A percentile compares a stretch with the other conserved stretches of the same genome.
Evolutionary conservation across 306 rosid genomes (phyloP).

Genomic region (Morella rubra): DNA sequence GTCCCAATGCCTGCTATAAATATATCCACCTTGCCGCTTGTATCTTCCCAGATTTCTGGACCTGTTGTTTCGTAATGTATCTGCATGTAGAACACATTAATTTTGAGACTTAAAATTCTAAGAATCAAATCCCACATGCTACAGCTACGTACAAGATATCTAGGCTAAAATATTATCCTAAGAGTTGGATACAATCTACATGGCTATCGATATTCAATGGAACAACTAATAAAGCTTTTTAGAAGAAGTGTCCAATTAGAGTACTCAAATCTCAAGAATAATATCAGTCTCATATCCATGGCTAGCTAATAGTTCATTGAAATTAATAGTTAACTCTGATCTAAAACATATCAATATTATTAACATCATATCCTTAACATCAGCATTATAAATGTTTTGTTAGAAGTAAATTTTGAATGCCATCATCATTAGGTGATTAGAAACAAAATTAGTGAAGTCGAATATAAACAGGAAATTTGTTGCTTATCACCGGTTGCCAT

Average conservation of each 20-base stretch:
- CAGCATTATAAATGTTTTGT: not conserved
- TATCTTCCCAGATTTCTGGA: constrained; percentile 99
- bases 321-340: not conserved
- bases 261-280: not conserved
- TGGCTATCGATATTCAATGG: not conserved
- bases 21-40: constrained; percentile 92
- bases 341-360: not conserved
- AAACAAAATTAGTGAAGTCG: not conserved
- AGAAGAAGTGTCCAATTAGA: not conserved
- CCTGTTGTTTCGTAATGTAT: constrained; percentile 97
- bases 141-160: constrained; percentile 23
- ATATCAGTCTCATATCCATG: not conserved
- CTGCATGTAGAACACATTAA: constrained; percentile 48
- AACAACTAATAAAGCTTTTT: not conserved
- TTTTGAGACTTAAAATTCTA: constrained; percentile 22
- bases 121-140: constrained; percentile 19
- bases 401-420: not conserved
- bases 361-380: not conserved
- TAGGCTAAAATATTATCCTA: not conserved
- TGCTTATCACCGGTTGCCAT: not conserved
- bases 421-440: not conserved
- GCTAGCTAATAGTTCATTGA: not conserved
- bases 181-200: not conserved
- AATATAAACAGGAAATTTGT: not conserved
- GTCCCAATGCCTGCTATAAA: constrained; percentile 97